phyloP scores from a whole-genome alignment of 345 rosid genomes.

The Isatis tinctoria region DNA sequence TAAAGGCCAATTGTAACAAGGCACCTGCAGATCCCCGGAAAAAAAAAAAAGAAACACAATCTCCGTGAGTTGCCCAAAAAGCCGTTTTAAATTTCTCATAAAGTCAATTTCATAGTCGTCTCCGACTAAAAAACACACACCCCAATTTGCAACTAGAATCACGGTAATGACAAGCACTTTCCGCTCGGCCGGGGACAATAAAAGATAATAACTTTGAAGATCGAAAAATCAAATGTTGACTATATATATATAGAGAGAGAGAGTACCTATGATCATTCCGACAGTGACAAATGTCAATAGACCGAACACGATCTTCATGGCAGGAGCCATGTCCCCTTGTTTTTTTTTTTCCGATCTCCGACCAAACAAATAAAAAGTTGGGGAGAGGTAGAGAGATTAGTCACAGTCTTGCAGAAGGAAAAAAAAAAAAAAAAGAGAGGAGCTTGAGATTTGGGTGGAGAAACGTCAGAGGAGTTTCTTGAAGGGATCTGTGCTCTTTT shows the following conservation, averaged over 20 bases:
- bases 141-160: not conserved
- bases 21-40: constrained; percentile 58
- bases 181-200: not conserved
- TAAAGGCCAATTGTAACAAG: constrained; percentile 77
- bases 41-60: constrained; percentile 4
- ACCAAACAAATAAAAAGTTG: not conserved
- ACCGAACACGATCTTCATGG: constrained; percentile 72
- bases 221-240: not conserved
- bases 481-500: not conserved
- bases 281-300: constrained; percentile 79
- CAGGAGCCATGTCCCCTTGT: constrained; percentile 47
- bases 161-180: not conserved
- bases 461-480: constrained; percentile 34
- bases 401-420: constrained; percentile 2
- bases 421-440: not conserved
- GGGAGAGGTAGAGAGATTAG: constrained; percentile 10
- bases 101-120: constrained; percentile 14
- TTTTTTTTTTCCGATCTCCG: constrained; percentile 5
- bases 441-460: constrained; percentile 21
- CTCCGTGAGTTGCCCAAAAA: constrained; percentile 10
- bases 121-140: not conserved
- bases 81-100: constrained; percentile 7
- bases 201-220: not conserved
- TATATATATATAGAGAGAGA: constrained; percentile 1
- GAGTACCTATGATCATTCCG: constrained; percentile 87